These are phyloP conservation scores for Trypanosoma mega DNA, from an alignment of 208 protist species.

Conservation along the genomic window DNA sequence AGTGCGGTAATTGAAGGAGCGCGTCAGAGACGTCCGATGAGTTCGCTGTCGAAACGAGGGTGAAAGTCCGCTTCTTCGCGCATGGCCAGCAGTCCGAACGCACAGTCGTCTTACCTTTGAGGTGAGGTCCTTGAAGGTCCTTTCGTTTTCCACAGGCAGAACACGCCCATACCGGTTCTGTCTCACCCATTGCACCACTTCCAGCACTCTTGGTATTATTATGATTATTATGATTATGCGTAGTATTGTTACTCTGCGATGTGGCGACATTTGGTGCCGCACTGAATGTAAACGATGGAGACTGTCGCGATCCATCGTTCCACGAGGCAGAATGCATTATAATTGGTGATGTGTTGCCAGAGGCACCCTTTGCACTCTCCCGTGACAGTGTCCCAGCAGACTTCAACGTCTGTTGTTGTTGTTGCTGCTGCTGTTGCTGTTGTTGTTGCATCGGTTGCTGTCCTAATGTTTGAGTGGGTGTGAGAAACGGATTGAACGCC, in stretches of 20 bases:
- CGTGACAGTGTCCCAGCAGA: not conserved
- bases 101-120: conserved; percentile 41
- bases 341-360: not conserved
- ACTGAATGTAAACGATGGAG: conserved; percentile 50
- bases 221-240: not conserved
- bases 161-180: conserved; percentile 36
- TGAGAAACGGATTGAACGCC: too few species aligned
- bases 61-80: conserved; percentile 43
- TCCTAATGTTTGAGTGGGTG: not conserved
- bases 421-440: not conserved
- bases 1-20: too few species aligned
- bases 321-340: conserved; percentile 12
- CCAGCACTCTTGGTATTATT: not conserved
- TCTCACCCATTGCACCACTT: not conserved
- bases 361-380: not conserved
- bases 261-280: not conserved
- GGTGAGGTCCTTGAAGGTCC: conserved; percentile 31
- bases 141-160: conserved; percentile 37
- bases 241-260: not conserved
- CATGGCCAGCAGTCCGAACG: conserved; percentile 65
- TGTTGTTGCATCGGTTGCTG: not conserved
- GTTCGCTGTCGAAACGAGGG: not conserved
- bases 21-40: not conserved
- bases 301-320: conserved; percentile 14
- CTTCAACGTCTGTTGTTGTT: not conserved